Evolutionary conservation across 345 rosid genomes (phyloP).

Genomic region (Acer negundo): DNA sequence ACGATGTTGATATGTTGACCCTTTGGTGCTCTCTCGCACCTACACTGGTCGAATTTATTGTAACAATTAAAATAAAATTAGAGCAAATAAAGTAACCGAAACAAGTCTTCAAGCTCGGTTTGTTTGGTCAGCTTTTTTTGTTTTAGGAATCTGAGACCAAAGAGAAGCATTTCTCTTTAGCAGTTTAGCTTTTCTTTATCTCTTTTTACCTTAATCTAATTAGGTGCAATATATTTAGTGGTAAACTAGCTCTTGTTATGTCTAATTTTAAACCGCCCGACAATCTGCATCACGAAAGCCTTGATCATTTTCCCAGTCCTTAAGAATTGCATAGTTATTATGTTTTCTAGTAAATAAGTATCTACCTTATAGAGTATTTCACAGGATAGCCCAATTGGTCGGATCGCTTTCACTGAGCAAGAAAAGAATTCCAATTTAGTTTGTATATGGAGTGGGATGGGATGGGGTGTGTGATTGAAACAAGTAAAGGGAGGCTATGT

Average conservation of each 20-base stretch:
- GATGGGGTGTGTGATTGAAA: too few relatives aligned
- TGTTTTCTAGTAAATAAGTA: neutral
- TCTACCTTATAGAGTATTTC: neutral
- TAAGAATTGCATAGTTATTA: neutral
- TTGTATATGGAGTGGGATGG: too few relatives aligned
- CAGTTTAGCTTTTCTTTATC: neutral
- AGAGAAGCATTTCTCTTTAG: neutral
- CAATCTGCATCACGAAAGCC: neutral
- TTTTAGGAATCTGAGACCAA: neutral
- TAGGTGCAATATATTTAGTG: neutral
- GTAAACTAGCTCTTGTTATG: neutral
- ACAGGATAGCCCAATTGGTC: too few relatives aligned
- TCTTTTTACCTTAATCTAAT: neutral
- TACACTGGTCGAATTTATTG: too few relatives aligned
- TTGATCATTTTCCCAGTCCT: neutral
- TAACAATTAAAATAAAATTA: neutral
- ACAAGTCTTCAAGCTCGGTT: neutral
- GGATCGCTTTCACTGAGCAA: too few relatives aligned
- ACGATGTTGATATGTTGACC: too few relatives aligned
- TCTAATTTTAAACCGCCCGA: neutral
- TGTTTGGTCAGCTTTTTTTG: neutral
- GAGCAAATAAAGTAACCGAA: neutral
- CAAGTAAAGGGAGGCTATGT: neutral
- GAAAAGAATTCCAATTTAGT: too few relatives aligned
- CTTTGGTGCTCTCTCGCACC: too few relatives aligned